A percentile compares a stretch with the other conserved stretches of the same genome.
Evolutionary conservation across 108 stramenopile genomes (phyloP).

Genomic region (Aurantiochytrium sp.): DNA sequence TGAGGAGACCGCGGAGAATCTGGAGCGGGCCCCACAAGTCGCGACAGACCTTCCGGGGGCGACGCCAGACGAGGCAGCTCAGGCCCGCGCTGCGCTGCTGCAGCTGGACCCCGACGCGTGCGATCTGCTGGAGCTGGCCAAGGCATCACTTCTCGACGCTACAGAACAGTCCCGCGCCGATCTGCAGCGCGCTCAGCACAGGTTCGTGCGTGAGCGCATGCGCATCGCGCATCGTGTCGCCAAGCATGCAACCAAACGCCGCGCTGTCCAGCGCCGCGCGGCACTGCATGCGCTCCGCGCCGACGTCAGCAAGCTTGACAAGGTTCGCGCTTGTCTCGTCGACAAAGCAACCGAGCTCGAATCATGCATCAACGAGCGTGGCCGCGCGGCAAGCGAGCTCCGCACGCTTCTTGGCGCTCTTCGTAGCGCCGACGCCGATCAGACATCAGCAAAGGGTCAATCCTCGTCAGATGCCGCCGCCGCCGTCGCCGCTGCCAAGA

Average conservation of each 20-base stretch:
- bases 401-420: no score
- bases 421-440: no score
- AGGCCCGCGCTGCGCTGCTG: background rate
- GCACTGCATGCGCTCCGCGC: background rate
- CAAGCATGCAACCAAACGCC: background rate
- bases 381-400: no score
- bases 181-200: background rate
- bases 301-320: background rate
- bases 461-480: background rate
- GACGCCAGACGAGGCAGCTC: background rate
- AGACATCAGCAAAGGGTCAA: no score
- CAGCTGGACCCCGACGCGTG: background rate
- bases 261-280: background rate
- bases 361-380: background rate
- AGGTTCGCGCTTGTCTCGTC: background rate
- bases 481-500: no score
- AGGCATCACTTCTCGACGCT: background rate
- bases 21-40: no score
- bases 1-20: background rate
- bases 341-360: background rate
- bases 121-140: background rate
- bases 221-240: background rate
- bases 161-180: background rate
- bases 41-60: background rate
- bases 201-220: background rate